Conservation (phyloP, 2,329 filamentous ascomycete genomes). For the Mollisia scopiformis region DNA sequence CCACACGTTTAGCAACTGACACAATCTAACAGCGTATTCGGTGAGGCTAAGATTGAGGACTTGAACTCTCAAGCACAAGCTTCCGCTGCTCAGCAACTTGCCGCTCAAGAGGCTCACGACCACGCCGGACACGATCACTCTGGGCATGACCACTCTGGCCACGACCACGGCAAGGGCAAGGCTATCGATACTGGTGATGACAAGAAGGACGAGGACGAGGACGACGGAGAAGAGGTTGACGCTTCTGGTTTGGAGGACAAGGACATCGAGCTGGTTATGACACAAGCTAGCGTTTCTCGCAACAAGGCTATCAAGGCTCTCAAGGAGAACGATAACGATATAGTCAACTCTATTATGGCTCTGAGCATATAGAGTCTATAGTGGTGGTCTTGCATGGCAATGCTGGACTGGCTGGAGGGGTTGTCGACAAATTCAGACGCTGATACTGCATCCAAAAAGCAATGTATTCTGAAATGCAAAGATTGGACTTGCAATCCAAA, state of each 20-base stretch:
- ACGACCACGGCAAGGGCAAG: slow-evolving; percentile 70
- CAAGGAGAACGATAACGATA: slow-evolving; percentile 99
- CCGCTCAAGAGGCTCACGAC: slow-evolving; percentile 62
- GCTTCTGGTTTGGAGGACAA: slow-evolving; percentile 95
- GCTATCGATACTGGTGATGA: slow-evolving; percentile 68
- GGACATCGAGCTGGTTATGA: slow-evolving; percentile 99
- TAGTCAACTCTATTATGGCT: slow-evolving; percentile 99
- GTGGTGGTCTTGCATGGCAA: slow-evolving; percentile 10
- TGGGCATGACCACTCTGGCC: slow-evolving; percentile 70
- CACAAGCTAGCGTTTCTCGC: slow-evolving; percentile 92
- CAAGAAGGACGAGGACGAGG: slow-evolving; percentile 77
- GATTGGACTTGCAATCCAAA: background rate
- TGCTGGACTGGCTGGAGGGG: background rate
- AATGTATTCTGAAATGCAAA: slow-evolving; percentile 12
- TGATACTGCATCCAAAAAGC: slow-evolving; percentile 1
- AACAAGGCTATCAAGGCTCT: slow-evolving; percentile 99
- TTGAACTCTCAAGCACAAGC: slow-evolving; percentile 98
- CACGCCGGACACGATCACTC: slow-evolving; percentile 57
- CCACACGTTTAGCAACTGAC: slow-evolving; percentile 16
- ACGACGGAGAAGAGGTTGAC: slow-evolving; percentile 95
- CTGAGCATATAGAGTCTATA: slow-evolving; percentile 70
- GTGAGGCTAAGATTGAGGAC: slow-evolving; percentile 99
- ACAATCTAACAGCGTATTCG: slow-evolving; percentile 76
- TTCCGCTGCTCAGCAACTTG: slow-evolving; percentile 93
- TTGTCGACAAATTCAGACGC: slow-evolving; percentile 1